These are phyloP conservation scores for Carex cristatella DNA, from an alignment of 176 grass and related monocot species.

Conservation along the genomic window DNA sequence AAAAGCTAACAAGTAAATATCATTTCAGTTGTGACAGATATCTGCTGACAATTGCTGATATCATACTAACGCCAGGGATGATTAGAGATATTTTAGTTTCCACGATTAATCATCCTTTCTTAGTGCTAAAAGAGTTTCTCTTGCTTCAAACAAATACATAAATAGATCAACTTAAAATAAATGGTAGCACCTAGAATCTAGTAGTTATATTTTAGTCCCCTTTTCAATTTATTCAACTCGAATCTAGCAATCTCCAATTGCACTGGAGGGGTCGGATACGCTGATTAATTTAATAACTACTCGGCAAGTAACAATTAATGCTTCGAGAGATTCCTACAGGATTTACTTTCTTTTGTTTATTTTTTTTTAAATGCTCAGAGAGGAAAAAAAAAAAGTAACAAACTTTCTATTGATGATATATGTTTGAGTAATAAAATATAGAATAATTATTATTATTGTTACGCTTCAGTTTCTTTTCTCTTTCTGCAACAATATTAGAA, in stretches of 20 bases:
- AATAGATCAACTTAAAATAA: not conserved
- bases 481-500: too few relatives aligned
- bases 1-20: too few relatives aligned
- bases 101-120: not conserved
- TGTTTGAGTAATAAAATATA: too few relatives aligned
- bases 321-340: not conserved
- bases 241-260: slow-evolving; percentile 4
- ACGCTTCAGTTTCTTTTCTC: too few relatives aligned
- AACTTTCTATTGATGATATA: too few relatives aligned
- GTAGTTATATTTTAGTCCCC: not conserved
- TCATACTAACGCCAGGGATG: not conserved
- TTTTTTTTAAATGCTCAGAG: too few relatives aligned
- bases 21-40: not conserved
- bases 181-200: not conserved
- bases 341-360: too few relatives aligned
- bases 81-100: not conserved
- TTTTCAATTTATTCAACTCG: not conserved
- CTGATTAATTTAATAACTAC: not conserved
- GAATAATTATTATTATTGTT: too few relatives aligned
- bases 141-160: not conserved
- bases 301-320: not conserved
- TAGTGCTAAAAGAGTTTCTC: not conserved
- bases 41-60: not conserved
- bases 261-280: not conserved
- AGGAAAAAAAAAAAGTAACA: too few relatives aligned